Base-by-base conservation (phyloP, 2,329 filamentous ascomycete species). In the Helotiales sp. region DNA sequence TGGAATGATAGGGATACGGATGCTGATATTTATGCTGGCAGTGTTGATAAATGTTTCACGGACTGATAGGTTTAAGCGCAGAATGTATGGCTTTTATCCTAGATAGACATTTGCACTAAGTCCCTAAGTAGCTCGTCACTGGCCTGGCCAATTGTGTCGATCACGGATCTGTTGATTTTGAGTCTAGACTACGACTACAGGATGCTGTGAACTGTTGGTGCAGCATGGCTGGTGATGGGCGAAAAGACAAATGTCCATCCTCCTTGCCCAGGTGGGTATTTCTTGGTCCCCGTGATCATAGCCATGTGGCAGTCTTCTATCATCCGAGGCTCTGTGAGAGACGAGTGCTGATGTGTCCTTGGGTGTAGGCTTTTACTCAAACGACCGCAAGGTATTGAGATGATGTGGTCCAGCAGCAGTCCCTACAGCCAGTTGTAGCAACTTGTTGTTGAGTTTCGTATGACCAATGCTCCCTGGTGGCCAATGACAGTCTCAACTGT, bases 401-500 rank as follows among this genome's bases (percentile, higher is more conserved):
- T 24, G 45, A 26, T 34, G 22, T 58, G n/a, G n/a, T n/a, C 52
- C 52, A 34, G 37, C 20, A 45, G 20, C 11, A 50, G n/a, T n/a
- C n/a, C n/a, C n/a, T n/a, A n/a, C n/a, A n/a, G n/a, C n/a, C n/a
- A n/a, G n/a, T n/a, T n/a, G n/a, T n/a, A n/a, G n/a, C n/a, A n/a
- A n/a, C n/a, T n/a, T n/a, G n/a, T n/a, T n/a, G n/a, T n/a, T n/a
- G n/a, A n/a, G n/a, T n/a, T n/a, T n/a, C n/a, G n/a, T n/a, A n/a
- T n/a, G n/a, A n/a, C n/a, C n/a, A n/a, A n/a, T n/a, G n/a, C n/a
- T n/a, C n/a, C n/a, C n/a, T n/a, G n/a, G n/a, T n/a, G n/a, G n/a
- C n/a, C n/a, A n/a, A n/a, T 40, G 34, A 15, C 26, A 47, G 24
- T 45, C 67, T 77, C 74, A 78, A 60, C 65, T 75, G 20, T 78